phyloP scores from a whole-genome alignment of 805 yeast species.

The Candida manassasensis region DNA sequence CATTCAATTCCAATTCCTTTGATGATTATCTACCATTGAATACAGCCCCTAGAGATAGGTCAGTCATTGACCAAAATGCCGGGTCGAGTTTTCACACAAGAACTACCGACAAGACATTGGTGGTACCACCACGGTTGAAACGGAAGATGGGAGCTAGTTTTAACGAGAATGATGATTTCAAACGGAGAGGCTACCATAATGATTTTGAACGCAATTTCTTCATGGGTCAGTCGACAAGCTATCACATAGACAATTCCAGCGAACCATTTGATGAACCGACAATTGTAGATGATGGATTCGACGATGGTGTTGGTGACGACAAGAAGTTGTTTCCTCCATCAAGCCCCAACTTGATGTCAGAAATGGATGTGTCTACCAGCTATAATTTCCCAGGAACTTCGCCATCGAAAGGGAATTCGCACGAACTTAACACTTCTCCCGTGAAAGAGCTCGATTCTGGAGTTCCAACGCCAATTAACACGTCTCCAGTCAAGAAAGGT shows the following conservation, averaged over 20 bases:
- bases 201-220: constrained; percentile 3
- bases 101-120: constrained; percentile 10
- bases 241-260: constrained; percentile 7
- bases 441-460: not conserved
- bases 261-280: constrained; percentile 17
- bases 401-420: constrained; percentile 11
- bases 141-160: constrained; percentile 41
- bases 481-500: not conserved
- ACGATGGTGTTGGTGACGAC: constrained; percentile 12
- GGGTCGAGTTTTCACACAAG: constrained; percentile 42
- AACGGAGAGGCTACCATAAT: constrained; percentile 25
- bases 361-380: constrained; percentile 25
- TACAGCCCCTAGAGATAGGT: constrained; percentile 34
- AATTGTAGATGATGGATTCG: constrained; percentile 13
- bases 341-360: constrained; percentile 31
- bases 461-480: not conserved
- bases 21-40: constrained; percentile 29
- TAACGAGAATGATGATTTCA: constrained; percentile 37
- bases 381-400: constrained; percentile 23
- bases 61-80: constrained; percentile 40
- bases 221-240: not conserved
- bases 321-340: constrained; percentile 23
- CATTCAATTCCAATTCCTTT: constrained; percentile 37
- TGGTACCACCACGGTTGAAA: constrained; percentile 29
- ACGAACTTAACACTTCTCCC: constrained; percentile 2